Conservation (phyloP, 169 alveolate genomes). For the Plasmodium falciparum region DNA sequence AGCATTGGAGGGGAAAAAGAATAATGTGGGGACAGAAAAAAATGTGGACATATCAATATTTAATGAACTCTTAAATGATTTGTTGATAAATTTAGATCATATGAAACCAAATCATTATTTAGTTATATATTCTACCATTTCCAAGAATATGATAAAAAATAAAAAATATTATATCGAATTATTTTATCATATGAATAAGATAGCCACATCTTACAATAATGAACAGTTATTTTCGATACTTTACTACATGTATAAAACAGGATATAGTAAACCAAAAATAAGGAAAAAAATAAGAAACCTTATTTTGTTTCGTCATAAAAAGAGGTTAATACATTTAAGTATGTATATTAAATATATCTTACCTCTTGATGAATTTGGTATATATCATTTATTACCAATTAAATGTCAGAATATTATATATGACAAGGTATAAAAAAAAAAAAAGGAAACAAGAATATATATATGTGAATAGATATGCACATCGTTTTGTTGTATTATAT, state of each 20-base stretch:
- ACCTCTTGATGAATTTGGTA: slow-evolving; percentile 74
- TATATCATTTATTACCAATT: slow-evolving; percentile 61
- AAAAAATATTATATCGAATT: slow-evolving; percentile 48
- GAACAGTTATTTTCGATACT: slow-evolving; percentile 61
- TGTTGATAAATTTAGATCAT: slow-evolving; percentile 19
- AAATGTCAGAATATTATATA: slow-evolving; percentile 47
- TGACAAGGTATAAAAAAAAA: slow-evolving; percentile 26
- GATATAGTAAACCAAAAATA: slow-evolving; percentile 75
- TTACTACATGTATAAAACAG: slow-evolving; percentile 75
- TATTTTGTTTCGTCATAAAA: slow-evolving; percentile 51
- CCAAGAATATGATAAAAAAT: slow-evolving; percentile 24
- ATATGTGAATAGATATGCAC: background rate
- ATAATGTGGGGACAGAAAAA: background rate
- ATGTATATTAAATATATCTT: slow-evolving; percentile 40
- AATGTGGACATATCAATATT: slow-evolving; percentile 8
- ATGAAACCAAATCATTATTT: slow-evolving; percentile 51
- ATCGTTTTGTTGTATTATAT: too few species aligned
- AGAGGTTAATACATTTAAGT: slow-evolving; percentile 34
- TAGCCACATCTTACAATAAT: slow-evolving; percentile 17
- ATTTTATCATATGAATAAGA: slow-evolving; percentile 64
- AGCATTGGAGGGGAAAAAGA: too few species aligned
- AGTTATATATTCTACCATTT: slow-evolving; percentile 34
- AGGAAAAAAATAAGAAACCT: slow-evolving; percentile 68
- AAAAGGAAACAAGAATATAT: background rate
- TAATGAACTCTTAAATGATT: slow-evolving; percentile 13